Conservation (phyloP, 805 yeast genomes). For the Yarrowia osloensis region DNA sequence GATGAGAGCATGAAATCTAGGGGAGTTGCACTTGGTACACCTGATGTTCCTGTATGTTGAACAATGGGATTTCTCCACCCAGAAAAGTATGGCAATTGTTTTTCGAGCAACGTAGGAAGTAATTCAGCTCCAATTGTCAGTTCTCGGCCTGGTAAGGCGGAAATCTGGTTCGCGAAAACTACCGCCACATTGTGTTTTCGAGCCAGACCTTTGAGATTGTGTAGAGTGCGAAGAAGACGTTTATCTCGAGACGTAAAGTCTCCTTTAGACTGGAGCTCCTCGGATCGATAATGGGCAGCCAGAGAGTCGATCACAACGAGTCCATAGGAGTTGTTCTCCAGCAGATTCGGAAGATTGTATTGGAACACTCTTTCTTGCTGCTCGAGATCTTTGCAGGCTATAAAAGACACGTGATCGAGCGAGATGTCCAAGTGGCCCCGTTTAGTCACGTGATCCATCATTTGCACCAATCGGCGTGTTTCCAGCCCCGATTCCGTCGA, state of each 20-base stretch:
- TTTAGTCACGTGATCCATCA: constrained; percentile 40
- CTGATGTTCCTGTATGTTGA: background rate
- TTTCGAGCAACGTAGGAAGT: constrained; percentile 52
- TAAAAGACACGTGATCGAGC: constrained; percentile 50
- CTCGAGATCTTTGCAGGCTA: constrained; percentile 67
- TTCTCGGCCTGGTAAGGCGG: constrained; percentile 52
- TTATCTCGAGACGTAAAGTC: background rate
- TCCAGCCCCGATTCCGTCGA: constrained; percentile 77
- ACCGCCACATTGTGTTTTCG: constrained; percentile 55
- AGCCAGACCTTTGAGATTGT: constrained; percentile 54
- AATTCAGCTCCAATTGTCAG: constrained; percentile 39
- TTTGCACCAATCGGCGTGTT: constrained; percentile 61
- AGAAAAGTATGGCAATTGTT: constrained; percentile 68
- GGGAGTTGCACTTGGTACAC: too few relatives aligned
- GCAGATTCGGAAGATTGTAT: constrained; percentile 66
- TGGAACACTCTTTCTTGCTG: constrained; percentile 70
- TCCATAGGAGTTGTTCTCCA: constrained; percentile 49
- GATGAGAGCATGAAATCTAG: background rate
- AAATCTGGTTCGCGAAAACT: constrained; percentile 76
- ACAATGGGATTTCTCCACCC: constrained; percentile 59
- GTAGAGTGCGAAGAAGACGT: constrained; percentile 44
- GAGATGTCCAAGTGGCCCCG: constrained; percentile 36
- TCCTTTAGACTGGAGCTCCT: constrained; percentile 27
- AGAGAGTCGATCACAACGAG: constrained; percentile 77
- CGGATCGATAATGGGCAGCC: constrained; percentile 72